phyloP scores from a whole-genome alignment of 495 filamentous ascomycete genomes.

The Choiromyces venosus region DNA sequence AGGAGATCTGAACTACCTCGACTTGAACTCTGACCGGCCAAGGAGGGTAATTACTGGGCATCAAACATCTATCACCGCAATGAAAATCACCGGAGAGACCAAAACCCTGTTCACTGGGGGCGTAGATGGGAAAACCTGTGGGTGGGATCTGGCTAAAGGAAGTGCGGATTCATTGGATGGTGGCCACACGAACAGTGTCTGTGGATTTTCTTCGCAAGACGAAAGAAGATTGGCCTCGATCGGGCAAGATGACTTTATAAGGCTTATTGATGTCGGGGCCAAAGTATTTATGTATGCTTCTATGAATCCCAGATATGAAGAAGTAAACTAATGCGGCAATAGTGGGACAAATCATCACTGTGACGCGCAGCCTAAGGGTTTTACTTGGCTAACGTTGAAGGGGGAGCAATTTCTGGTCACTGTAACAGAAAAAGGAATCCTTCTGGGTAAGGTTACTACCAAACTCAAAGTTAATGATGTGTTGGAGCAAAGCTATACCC shows the following conservation, averaged over 20 bases:
- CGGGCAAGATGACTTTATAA: slow-evolving; percentile 91
- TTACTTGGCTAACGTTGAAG: slow-evolving; percentile 43
- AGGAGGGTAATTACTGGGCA: slow-evolving; percentile 77
- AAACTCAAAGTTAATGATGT: slow-evolving; percentile 53
- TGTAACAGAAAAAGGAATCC: slow-evolving; percentile 58
- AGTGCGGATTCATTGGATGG: slow-evolving; percentile 65
- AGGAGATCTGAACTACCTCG: slow-evolving; percentile 86
- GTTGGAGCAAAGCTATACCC: slow-evolving; percentile 51
- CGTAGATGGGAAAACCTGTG: slow-evolving; percentile 78
- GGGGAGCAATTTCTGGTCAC: slow-evolving; percentile 50
- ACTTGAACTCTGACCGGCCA: slow-evolving; percentile 61
- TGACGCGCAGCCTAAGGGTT: slow-evolving; percentile 51
- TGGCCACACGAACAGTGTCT: slow-evolving; percentile 72
- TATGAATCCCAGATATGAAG: slow-evolving; percentile 42
- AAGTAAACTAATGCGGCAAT: neutral
- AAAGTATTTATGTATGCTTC: slow-evolving; percentile 55
- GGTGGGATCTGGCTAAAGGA: slow-evolving; percentile 70
- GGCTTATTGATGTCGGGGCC: slow-evolving; percentile 61
- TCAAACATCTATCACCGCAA: slow-evolving; percentile 81
- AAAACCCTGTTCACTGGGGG: slow-evolving; percentile 78
- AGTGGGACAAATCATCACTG: neutral
- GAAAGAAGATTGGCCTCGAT: slow-evolving; percentile 68
- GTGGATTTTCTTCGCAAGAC: slow-evolving; percentile 61
- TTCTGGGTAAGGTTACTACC: slow-evolving; percentile 52
- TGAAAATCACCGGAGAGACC: slow-evolving; percentile 51